These are phyloP conservation scores for Fusarium fracticaudum DNA, from an alignment of 2,329 filamentous ascomycete species.

Conservation along the genomic window DNA sequence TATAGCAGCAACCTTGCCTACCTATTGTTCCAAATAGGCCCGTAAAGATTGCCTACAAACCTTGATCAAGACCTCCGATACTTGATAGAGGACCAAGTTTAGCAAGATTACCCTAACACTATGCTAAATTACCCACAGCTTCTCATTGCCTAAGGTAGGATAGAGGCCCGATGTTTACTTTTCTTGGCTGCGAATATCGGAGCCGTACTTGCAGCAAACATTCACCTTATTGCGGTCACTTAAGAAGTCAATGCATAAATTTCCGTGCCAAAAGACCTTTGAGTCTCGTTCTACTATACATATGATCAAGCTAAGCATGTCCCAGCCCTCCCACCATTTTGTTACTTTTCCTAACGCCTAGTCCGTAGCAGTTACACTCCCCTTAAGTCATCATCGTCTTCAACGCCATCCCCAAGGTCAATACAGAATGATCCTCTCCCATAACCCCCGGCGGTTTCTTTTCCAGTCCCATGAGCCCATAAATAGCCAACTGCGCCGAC, in stretches of 20 bases:
- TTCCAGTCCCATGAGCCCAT: slow-evolving; percentile 38
- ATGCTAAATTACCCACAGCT: rapidly evolving
- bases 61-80: rapidly evolving
- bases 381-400: slow-evolving; percentile 41
- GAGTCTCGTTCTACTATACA: background rate
- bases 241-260: background rate
- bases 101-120: rapidly evolving
- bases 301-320: background rate
- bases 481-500: slow-evolving; percentile 41
- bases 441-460: slow-evolving; percentile 32
- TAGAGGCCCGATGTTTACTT: rapidly evolving
- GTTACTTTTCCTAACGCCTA: slow-evolving; percentile 14
- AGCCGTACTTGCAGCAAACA: background rate
- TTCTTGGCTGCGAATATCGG: background rate
- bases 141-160: background rate
- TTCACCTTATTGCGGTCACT: background rate
- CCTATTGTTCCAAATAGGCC: background rate
- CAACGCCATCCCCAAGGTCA: slow-evolving; percentile 39
- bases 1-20: background rate
- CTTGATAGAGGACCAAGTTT: rapidly evolving
- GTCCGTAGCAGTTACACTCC: background rate
- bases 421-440: slow-evolving; percentile 38
- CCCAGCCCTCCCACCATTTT: background rate
- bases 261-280: background rate
- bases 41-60: background rate